Evolutionary conservation across 2,329 filamentous ascomycete species (phyloP).

Genomic region (Colletotrichum orchidophilum): DNA sequence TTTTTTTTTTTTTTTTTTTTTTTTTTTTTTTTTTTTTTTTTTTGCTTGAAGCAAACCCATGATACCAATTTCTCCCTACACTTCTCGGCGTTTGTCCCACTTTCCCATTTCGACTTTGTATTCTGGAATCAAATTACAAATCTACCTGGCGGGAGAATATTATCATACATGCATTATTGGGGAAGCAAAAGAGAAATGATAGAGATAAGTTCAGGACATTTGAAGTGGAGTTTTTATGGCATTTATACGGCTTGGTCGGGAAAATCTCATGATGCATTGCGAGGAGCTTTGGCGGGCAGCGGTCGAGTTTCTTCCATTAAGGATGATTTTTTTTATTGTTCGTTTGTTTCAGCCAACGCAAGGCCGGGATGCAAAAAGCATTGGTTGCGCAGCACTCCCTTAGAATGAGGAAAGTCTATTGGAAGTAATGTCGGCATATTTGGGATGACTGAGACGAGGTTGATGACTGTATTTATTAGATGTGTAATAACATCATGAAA

Average conservation of each 20-base stretch:
- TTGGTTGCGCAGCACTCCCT: not conserved
- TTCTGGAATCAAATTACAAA: not conserved
- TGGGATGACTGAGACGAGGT: slow-evolving; percentile 14
- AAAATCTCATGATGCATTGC: slow-evolving; percentile 33
- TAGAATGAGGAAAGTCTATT: not conserved
- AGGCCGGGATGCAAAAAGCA: not conserved
- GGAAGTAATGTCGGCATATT: slow-evolving; percentile 13
- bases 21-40: not conserved
- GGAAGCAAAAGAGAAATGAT: slow-evolving; percentile 24
- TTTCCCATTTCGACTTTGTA: slow-evolving; percentile 9
- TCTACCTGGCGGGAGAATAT: slow-evolving; percentile 7
- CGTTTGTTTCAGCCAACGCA: not conserved
- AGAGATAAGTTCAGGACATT: slow-evolving; percentile 16
- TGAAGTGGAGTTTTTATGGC: slow-evolving; percentile 29
- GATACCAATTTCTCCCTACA: slow-evolving; percentile 11
- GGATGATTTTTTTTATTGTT: not conserved
- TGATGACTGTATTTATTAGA: slow-evolving; percentile 9
- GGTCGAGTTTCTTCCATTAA: not conserved
- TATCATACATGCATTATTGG: slow-evolving; percentile 22
- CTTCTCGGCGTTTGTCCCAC: slow-evolving; percentile 1
- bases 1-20: not conserved
- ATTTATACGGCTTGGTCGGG: slow-evolving; percentile 32
- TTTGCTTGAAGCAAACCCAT: not conserved
- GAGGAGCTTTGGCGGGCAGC: slow-evolving; percentile 26
- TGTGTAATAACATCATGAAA: not conserved